phyloP scores from a whole-genome alignment of 352 stramenopile species.

The Phytophthora macrochlamydospora region DNA sequence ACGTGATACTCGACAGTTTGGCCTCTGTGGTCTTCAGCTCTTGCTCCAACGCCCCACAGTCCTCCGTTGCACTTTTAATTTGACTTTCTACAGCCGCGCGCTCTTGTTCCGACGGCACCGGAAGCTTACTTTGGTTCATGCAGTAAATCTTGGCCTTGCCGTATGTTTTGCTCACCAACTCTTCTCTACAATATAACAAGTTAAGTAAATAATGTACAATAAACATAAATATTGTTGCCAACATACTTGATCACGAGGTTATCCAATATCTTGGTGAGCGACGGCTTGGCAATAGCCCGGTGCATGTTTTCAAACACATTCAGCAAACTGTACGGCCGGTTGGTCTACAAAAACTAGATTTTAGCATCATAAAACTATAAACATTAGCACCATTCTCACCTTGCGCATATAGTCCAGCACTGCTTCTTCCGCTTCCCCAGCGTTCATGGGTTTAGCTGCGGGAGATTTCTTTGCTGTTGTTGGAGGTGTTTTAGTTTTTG shows the following conservation, averaged over 20 bases:
- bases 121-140: slow-evolving; percentile 76
- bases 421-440: slow-evolving; percentile 42
- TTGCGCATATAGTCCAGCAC: slow-evolving; percentile 84
- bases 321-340: slow-evolving; percentile 83
- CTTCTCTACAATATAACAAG: slow-evolving; percentile 36
- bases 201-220: neutral
- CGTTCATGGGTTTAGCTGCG: slow-evolving; percentile 40
- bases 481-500: neutral
- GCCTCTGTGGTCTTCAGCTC: slow-evolving; percentile 61
- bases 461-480: slow-evolving; percentile 16
- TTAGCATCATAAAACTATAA: neutral
- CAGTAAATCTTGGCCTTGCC: slow-evolving; percentile 88
- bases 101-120: slow-evolving; percentile 54
- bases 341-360: slow-evolving; percentile 44
- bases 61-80: slow-evolving; percentile 52
- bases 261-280: slow-evolving; percentile 79
- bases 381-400: slow-evolving; percentile 22
- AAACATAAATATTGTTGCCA: neutral
- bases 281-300: slow-evolving; percentile 68
- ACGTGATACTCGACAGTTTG: slow-evolving; percentile 49
- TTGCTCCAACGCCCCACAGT: slow-evolving; percentile 56
- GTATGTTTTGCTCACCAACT: slow-evolving; percentile 76
- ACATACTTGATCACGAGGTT: slow-evolving; percentile 66
- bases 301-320: slow-evolving; percentile 90
- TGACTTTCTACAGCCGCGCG: slow-evolving; percentile 49